Base-by-base conservation (phyloP, 352 stramenopile genomes). In the Pythium oligandrum region DNA sequence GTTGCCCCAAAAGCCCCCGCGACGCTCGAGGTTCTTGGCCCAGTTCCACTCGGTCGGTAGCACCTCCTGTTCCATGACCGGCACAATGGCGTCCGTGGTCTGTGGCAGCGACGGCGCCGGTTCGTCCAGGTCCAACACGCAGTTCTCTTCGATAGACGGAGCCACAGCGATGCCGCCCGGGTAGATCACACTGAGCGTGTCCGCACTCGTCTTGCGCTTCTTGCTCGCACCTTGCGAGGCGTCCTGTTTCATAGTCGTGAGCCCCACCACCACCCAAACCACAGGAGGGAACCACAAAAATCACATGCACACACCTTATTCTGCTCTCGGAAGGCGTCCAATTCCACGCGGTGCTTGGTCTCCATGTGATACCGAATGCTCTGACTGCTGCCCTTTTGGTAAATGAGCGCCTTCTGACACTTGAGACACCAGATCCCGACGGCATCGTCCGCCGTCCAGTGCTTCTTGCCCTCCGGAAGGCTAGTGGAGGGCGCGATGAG, bases 1-100 rank as follows among this genome's bases (percentile, higher is more conserved):
- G 40, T 92, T 74, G 30, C 75, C 75, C 78, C 79, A 92, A 49
- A 92, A 92, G 8, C 82, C 82, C 5, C 75, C 70, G 7, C 71
- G 68, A 4, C 73, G 75, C 42, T 79, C 55, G n/a, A 90, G 57
- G 50, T 90, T 90, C n/a, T 57, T 71, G 12, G 55, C 31, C 78
- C 78, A 89, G 45, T 61, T 80, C 59, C 52, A 58, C 10, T 57
- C 48, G 17, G 43, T 31, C 17, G 17, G 17, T 26, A 26, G 17
- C 17, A 26, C 17, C 17, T 26, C 17, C 17, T 26, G 17, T 26
- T 26, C 17, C 17, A 26, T 26, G 17, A 26, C 17, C 17, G 17
- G 17, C 17, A 26, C 17, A 26, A 26, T 26, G 17, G 17, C 17
- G 17, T 26, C 17, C 17, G 17, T 26, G 17, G 17, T 26, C 17